Evolutionary conservation across 352 stramenopile genomes (phyloP).

Genomic region (Plasmopara muralis): DNA sequence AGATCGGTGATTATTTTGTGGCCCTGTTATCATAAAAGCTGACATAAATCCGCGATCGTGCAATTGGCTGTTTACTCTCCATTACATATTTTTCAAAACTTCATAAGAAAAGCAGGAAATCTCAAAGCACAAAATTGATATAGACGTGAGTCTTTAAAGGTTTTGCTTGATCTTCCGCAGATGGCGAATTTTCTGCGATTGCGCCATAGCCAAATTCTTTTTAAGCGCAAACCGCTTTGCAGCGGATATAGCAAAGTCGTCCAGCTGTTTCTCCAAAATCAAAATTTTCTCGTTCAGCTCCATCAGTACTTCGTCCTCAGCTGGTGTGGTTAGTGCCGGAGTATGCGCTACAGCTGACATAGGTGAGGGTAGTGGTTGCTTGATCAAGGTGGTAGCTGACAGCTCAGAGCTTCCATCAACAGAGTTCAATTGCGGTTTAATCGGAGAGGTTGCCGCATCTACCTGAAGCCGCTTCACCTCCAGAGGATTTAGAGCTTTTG

Average conservation of each 20-base stretch:
- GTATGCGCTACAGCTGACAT: neutral
- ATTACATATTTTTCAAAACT: too few species aligned
- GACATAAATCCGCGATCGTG: too few species aligned
- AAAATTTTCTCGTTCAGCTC: conserved; percentile 41
- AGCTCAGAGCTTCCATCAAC: conserved; percentile 4
- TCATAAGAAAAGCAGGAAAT: too few species aligned
- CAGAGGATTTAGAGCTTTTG: conserved; percentile 12
- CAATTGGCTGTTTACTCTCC: too few species aligned
- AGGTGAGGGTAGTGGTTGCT: conserved; percentile 6
- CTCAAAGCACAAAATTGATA: neutral
- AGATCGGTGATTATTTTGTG: too few species aligned
- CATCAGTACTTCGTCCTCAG: conserved; percentile 20
- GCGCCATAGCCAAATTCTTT: conserved; percentile 73
- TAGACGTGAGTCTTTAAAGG: conserved; percentile 9
- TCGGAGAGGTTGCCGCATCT: conserved; percentile 17
- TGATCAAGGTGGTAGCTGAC: conserved; percentile 9
- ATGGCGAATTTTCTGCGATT: conserved; percentile 58
- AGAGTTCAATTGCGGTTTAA: conserved; percentile 8
- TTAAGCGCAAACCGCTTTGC: conserved; percentile 69
- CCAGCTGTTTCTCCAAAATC: conserved; percentile 45
- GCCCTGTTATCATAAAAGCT: too few species aligned
- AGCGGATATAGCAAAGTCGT: conserved; percentile 61
- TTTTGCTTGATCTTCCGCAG: conserved; percentile 34
- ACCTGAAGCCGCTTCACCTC: conserved; percentile 30
- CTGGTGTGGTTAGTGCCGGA: neutral